phyloP scores from a whole-genome alignment of 495 filamentous ascomycete species.

The Xylaria cubensis region DNA sequence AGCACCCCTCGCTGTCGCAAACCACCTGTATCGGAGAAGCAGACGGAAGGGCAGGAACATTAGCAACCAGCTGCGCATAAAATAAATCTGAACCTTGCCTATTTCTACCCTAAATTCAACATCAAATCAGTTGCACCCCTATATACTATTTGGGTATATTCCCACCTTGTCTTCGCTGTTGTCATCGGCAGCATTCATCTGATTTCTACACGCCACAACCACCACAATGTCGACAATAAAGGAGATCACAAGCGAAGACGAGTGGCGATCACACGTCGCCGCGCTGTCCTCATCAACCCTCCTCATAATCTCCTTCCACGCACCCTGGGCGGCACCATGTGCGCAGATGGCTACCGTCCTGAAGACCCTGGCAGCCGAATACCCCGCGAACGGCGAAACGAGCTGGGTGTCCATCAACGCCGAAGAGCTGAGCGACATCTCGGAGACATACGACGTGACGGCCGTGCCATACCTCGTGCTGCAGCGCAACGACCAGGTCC shows the following conservation, averaged over 20 bases:
- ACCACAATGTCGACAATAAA: constrained; percentile 67
- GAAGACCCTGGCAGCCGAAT: constrained; percentile 79
- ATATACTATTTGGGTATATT: not conserved
- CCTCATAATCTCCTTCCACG: constrained; percentile 88
- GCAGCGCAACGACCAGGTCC: constrained; percentile 68
- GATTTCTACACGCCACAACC: not conserved
- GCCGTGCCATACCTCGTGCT: constrained; percentile 93
- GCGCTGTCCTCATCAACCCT: constrained; percentile 71
- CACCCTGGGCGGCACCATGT: constrained; percentile 96
- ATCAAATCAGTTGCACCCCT: not conserved
- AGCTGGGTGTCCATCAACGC: constrained; percentile 89
- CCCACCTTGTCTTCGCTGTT: not conserved
- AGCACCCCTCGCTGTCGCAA: constrained; percentile 21
- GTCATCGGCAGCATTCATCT: not conserved
- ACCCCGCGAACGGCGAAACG: constrained; percentile 68
- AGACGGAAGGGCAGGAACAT: not conserved
- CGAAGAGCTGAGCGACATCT: constrained; percentile 86
- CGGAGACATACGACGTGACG: constrained; percentile 87
- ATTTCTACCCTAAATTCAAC: not conserved
- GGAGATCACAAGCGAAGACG: constrained; percentile 71
- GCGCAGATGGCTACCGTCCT: constrained; percentile 91
- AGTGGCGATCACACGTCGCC: constrained; percentile 69
- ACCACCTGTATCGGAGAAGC: constrained; percentile 27
- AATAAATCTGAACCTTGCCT: not conserved
- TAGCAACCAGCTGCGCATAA: not conserved